These are phyloP conservation scores for Alternaria burnsii DNA, from an alignment of 2,329 filamentous ascomycete genomes.

Conservation along the genomic window DNA sequence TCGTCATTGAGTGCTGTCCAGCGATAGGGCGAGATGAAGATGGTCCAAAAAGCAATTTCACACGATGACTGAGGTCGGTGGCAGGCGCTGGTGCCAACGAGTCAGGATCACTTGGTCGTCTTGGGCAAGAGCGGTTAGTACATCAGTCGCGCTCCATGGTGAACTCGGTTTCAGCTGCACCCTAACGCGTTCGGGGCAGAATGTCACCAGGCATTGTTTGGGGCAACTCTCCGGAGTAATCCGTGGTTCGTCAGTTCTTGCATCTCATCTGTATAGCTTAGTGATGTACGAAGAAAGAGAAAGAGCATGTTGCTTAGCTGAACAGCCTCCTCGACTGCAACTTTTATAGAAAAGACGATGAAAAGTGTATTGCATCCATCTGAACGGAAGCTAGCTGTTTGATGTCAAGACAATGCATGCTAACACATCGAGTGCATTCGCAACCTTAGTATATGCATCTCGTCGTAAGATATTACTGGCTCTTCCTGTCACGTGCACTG, in stretches of 20 bases:
- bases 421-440: neutral
- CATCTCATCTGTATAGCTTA: neutral
- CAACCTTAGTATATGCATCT: neutral
- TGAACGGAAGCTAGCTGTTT: neutral
- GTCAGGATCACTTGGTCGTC: slow-evolving; percentile 5
- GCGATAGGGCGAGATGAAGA: neutral
- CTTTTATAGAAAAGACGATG: neutral
- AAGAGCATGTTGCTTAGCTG: neutral
- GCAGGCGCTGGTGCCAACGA: slow-evolving; percentile 5
- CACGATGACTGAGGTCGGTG: neutral
- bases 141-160: neutral
- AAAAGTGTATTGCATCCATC: neutral
- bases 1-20: neutral
- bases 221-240: neutral
- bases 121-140: slow-evolving; percentile 6
- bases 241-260: neutral
- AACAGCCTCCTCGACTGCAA: neutral
- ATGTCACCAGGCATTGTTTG: neutral
- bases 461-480: neutral
- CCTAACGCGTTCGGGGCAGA: neutral
- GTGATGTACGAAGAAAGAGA: neutral
- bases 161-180: neutral
- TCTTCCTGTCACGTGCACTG: neutral
- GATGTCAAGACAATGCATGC: neutral
- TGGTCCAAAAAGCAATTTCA: neutral